phyloP scores from a whole-genome alignment of 805 yeast genomes.

The Wickerhamiella qilinensis region DNA sequence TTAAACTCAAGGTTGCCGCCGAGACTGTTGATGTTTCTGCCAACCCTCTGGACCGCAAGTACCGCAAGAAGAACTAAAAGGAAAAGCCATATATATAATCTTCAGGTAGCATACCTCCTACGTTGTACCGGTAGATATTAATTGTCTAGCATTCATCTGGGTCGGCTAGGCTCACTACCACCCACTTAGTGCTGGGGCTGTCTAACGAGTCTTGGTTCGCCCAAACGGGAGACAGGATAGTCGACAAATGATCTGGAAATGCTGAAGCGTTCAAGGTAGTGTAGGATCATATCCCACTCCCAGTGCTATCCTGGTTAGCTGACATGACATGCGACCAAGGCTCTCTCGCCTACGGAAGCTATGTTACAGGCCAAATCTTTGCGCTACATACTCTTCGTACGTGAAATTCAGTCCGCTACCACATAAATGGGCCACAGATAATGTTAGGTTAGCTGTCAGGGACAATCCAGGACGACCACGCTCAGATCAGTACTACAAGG shows the following conservation, averaged over 20 bases:
- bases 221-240: too few relatives aligned
- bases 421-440: not conserved
- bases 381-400: not conserved
- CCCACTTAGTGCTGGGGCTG: too few relatives aligned
- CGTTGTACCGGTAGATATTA: not conserved
- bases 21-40: constrained; percentile 35
- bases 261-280: too few relatives aligned
- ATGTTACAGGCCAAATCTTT: too few relatives aligned
- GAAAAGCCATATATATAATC: constrained; percentile 1
- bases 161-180: too few relatives aligned
- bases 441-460: too few relatives aligned
- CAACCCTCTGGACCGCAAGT: constrained; percentile 16
- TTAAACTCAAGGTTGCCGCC: constrained; percentile 37
- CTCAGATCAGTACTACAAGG: too few relatives aligned
- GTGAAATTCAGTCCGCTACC: not conserved
- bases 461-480: too few relatives aligned
- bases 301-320: too few relatives aligned
- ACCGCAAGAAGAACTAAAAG: constrained; percentile 19
- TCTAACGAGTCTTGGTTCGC: too few relatives aligned
- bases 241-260: too few relatives aligned
- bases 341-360: constrained; percentile 60
- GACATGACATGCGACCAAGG: constrained; percentile 93
- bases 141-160: not conserved
- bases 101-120: not conserved
- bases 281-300: too few relatives aligned